Conservation (phyloP, 805 yeast species). For the Metschnikowia koreensis region DNA sequence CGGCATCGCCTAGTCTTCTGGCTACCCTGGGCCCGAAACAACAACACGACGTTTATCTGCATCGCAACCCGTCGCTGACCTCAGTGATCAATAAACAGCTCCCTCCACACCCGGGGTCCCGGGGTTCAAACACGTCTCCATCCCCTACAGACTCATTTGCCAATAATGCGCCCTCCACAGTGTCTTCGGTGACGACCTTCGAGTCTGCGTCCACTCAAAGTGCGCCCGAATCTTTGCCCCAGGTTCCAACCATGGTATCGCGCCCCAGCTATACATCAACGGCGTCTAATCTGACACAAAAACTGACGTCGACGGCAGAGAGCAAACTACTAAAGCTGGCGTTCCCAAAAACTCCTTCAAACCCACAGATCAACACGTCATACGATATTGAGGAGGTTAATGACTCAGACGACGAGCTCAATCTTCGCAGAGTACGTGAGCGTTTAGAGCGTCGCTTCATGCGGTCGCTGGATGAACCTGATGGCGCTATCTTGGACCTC, state of each 20-base stretch:
- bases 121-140: constrained; percentile 1
- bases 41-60: constrained; percentile 53
- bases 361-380: constrained; percentile 1
- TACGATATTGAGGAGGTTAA: constrained; percentile 40
- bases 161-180: neutral
- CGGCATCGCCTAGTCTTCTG: constrained; percentile 96
- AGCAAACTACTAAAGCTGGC: constrained; percentile 7
- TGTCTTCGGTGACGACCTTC: neutral
- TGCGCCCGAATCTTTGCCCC: neutral
- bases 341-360: constrained; percentile 1
- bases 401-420: constrained; percentile 39
- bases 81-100: constrained; percentile 12
- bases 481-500: constrained; percentile 22
- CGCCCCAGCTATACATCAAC: constrained; percentile 1
- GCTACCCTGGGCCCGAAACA: constrained; percentile 52
- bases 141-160: neutral
- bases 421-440: constrained; percentile 16
- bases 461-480: constrained; percentile 9
- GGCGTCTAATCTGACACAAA: neutral
- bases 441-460: constrained; percentile 15
- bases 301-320: neutral
- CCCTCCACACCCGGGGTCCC: constrained; percentile 9
- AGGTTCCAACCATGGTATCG: neutral
- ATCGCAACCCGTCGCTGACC: constrained; percentile 11
- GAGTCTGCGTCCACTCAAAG: constrained; percentile 2